Evolutionary conservation across 179 eudicot genomes (phyloP), one percentile per base, ranked within the genome.

Genomic region (Vitellaria paradoxa): DNA sequence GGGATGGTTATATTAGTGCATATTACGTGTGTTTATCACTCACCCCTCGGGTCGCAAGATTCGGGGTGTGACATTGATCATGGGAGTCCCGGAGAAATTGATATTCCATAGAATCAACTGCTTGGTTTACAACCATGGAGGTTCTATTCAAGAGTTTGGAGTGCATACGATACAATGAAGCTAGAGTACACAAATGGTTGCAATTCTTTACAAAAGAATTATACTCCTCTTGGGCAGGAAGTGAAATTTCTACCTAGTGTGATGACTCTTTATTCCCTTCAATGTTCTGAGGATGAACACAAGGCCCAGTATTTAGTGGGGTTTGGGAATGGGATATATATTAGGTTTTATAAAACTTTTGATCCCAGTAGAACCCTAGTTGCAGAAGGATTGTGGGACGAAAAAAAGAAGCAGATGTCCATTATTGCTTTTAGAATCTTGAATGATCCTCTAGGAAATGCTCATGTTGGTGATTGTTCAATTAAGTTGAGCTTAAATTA

Each of bases 401-500:
- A 10, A 9, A 63, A 61, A 63, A 79, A 65, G 71, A 77, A 77
- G 15, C 62, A 46, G 57, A 8, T 81, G 9, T 40, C 47, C 17
- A 64, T 83, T 2, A 65, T 79, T 24, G 85, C 81, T n/a, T 86
- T 86, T 50, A 59, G 81, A 20, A 47, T 86, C 67, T 65, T 79
- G 72, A 6, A 8, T 17, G 45, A 61, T 67, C 11, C 76, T 46
- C 59, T 46, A 14, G 76, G 62, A 4, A 21, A 65, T 61, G 80
- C 77, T 42, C 52, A 0, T 23, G 76, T 86, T 60, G 85, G 82
- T 56, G 81, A 86, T 65, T 86, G 88, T 69, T 77, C 83, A 5
- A 49, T 87, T 9, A 89, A 90, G 87, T 20, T 93, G 78, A 86
- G 80, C 69, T 81, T 89, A 61, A 80, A 84, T 37, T 79, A 77